Base-by-base conservation (phyloP, 1,284 basidiomycete species). In the Cerrena zonata region DNA sequence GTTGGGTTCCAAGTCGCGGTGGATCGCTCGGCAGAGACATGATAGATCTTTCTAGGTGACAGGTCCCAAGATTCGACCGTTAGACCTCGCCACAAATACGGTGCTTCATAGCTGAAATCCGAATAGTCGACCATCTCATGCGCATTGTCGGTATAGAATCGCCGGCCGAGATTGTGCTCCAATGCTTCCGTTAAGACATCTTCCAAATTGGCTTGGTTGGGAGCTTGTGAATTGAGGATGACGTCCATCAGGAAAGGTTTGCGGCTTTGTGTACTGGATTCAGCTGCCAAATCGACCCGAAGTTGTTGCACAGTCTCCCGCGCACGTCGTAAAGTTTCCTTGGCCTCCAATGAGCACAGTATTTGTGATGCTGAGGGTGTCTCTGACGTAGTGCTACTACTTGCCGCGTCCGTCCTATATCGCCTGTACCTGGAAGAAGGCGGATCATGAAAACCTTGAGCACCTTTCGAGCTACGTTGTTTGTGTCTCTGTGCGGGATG, bases 11-110 rank as follows among this genome's bases (percentile, higher is more conserved):
- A 73, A 46, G 55, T 56, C 38, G 62, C 69, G 46, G 74, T 76
- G 49, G 70, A 77, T 46, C 75, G 73, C 64, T 76, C 74, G 54
- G 69, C 70, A 53, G 75, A 78, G 26, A 75, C 64, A 40, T 70
- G 69, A 59, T 71, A 74, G 40, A 68, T 61, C 30, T 48, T 50
- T 40, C 46, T 46, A 47, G 52, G 39, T 23, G 56, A 51, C 34
- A 56, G 57, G 58, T 56, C 55, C 56, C 45, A 56, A 30, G 36
- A 52, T 25, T 53, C 53, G 50, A 47, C 57, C 53, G 56, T 55
- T 41, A 54, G 49, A 34, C 55, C 60, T 41, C 55, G 54, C 63
- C 64, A 67, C 53, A 67, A 58, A 48, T 60, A 62, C 51, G 59
- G 59, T 56, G 74, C 70, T 53, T 67, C 64, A n/a, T n/a, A n/a